Evolutionary conservation across 2,329 filamentous ascomycete species (phyloP).

Genomic region (Alternaria longipes): DNA sequence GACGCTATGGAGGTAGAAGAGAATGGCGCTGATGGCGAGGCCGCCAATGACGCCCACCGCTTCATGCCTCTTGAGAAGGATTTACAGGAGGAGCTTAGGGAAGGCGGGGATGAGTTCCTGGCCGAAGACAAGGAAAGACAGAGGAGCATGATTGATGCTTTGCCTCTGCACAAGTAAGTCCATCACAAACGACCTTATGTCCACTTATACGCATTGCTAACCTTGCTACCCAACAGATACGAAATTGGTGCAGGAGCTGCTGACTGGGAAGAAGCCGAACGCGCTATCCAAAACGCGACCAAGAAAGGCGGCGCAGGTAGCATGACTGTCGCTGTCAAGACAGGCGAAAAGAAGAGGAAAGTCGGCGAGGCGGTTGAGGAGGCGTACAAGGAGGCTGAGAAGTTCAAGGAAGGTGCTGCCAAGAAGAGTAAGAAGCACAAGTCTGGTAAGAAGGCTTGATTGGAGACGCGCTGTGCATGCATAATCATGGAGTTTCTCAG

Average conservation of each 20-base stretch:
- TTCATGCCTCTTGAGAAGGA: constrained; percentile 76
- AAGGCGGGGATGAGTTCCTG: constrained; percentile 80
- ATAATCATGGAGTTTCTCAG: neutral
- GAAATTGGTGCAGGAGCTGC: constrained; percentile 59
- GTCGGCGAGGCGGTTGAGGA: constrained; percentile 65
- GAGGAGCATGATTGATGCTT: constrained; percentile 85
- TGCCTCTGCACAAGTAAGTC: constrained; percentile 84
- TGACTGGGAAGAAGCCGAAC: constrained; percentile 73
- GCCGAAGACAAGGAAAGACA: constrained; percentile 76
- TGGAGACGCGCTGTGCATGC: neutral
- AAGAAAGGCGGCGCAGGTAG: constrained; percentile 61
- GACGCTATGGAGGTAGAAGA: constrained; percentile 53
- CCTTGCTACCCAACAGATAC: constrained; percentile 43
- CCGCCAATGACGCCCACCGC: constrained; percentile 64
- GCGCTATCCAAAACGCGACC: constrained; percentile 69
- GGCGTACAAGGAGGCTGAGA: constrained; percentile 52
- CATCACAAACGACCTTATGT: neutral
- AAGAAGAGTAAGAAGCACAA: constrained; percentile 50
- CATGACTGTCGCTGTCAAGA: constrained; percentile 81
- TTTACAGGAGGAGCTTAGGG: constrained; percentile 83
- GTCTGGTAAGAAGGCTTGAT: constrained; percentile 56
- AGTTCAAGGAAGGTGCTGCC: constrained; percentile 44
- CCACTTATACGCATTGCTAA: constrained; percentile 4
- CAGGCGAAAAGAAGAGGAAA: constrained; percentile 79
- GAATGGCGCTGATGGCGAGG: constrained; percentile 64